Conservation (phyloP, 1,139 yeast species). For the Lizanozyma gosingica region DNA sequence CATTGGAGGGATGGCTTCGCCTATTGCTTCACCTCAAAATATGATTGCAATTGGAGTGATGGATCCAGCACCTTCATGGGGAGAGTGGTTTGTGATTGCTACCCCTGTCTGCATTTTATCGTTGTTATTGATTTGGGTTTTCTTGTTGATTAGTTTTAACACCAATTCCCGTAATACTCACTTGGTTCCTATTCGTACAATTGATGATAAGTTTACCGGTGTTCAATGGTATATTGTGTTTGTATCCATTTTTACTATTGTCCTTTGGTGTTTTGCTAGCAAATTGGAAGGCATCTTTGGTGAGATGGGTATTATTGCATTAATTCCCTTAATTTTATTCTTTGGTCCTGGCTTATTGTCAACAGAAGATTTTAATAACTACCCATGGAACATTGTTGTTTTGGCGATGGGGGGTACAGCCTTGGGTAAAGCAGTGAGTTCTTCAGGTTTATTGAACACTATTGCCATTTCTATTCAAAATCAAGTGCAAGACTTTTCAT, state of each 20-base stretch:
- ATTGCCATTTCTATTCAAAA: slow-evolving; percentile 51
- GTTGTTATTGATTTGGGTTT: slow-evolving; percentile 46
- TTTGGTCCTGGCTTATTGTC: slow-evolving; percentile 64
- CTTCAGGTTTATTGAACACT: slow-evolving; percentile 58
- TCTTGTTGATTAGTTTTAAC: slow-evolving; percentile 50
- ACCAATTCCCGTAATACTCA: slow-evolving; percentile 32
- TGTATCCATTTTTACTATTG: slow-evolving; percentile 46
- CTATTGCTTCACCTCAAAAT: slow-evolving; percentile 72
- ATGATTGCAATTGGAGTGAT: slow-evolving; percentile 65
- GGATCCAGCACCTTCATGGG: slow-evolving; percentile 66
- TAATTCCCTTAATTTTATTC: slow-evolving; percentile 55
- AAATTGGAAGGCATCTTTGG: slow-evolving; percentile 50
- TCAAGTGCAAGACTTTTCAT: slow-evolving; percentile 45
- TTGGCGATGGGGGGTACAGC: slow-evolving; percentile 78
- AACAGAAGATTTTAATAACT: slow-evolving; percentile 59
- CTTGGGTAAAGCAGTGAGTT: slow-evolving; percentile 63
- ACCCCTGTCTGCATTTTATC: slow-evolving; percentile 54
- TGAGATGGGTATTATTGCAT: slow-evolving; percentile 63
- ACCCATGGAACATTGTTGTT: slow-evolving; percentile 71
- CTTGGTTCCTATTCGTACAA: slow-evolving; percentile 45
- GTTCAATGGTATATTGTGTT: slow-evolving; percentile 56
- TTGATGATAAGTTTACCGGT: slow-evolving; percentile 48
- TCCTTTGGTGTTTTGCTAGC: slow-evolving; percentile 64
- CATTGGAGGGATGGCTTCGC: slow-evolving; percentile 75
- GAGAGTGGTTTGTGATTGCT: slow-evolving; percentile 66